phyloP scores from a whole-genome alignment of 371 early-diverging fungal genomes.

The Apophysomyces trapeziformis region DNA sequence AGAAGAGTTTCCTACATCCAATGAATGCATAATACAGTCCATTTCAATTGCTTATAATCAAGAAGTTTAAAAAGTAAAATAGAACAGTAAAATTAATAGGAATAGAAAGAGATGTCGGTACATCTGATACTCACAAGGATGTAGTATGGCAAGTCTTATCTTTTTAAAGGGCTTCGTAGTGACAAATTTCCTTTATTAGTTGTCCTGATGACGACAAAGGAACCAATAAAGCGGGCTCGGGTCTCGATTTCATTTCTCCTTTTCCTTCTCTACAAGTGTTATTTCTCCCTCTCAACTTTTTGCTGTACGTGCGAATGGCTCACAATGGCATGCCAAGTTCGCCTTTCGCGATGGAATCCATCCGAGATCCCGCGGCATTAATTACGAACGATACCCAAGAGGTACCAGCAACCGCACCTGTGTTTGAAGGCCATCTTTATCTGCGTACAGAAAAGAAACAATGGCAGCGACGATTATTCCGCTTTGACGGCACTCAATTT shows the following conservation, averaged over 20 bases:
- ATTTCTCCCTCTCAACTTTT: constrained; percentile 10
- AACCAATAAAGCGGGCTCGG: not conserved
- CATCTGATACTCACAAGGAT: too few relatives aligned
- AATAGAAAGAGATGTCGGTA: too few relatives aligned
- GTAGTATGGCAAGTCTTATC: too few relatives aligned
- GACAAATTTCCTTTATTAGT: not conserved
- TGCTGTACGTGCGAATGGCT: constrained; percentile 11
- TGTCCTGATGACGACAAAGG: constrained; percentile 7
- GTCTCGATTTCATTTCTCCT: constrained; percentile 8
- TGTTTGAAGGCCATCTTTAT: constrained; percentile 55
- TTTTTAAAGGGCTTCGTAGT: not conserved
- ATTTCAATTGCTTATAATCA: not conserved
- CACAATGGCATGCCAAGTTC: constrained; percentile 5
- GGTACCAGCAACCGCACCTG: constrained; percentile 45
- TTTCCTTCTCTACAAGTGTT: constrained; percentile 10
- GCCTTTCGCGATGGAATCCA: constrained; percentile 3
- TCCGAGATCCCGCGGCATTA: constrained; percentile 4
- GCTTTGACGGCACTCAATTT: constrained; percentile 53
- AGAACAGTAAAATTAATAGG: too few relatives aligned
- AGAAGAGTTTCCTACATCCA: too few relatives aligned
- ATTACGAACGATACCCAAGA: constrained; percentile 31
- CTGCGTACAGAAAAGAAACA: constrained; percentile 37
- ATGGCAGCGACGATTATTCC: constrained; percentile 55
- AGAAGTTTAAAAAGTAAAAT: not conserved
- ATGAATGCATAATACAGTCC: not conserved